Percentiles rank a stretch among this genome's conserved stretches.
phyloP scores from a whole-genome alignment of 2,329 filamentous ascomycete genomes.

The Talaromyces sp. region DNA sequence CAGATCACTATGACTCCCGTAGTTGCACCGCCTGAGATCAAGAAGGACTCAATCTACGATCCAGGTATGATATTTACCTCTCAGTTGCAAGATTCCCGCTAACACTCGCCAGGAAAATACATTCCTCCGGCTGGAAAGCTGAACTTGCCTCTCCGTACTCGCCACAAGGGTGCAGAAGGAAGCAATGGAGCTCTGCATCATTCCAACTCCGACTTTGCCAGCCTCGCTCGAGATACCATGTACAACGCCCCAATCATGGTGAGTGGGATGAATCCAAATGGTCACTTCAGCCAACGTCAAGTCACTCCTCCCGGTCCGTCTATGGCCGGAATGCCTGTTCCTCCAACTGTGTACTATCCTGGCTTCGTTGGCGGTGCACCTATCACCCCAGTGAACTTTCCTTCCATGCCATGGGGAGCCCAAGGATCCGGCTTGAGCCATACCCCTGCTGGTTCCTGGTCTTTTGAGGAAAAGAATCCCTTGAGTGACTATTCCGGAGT shows the following conservation, averaged over 20 bases:
- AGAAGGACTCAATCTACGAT: slow-evolving; percentile 16
- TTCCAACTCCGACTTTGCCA: slow-evolving; percentile 27
- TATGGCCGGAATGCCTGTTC: slow-evolving; percentile 14
- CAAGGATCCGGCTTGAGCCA: slow-evolving; percentile 33
- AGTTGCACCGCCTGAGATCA: slow-evolving; percentile 10
- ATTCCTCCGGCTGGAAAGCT: slow-evolving; percentile 18
- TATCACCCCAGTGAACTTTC: slow-evolving; percentile 32
- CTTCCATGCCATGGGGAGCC: slow-evolving; percentile 39
- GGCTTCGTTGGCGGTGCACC: slow-evolving; percentile 32
- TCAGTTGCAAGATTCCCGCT: neutral
- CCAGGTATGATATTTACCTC: slow-evolving; percentile 7
- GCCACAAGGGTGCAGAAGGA: slow-evolving; percentile 11
- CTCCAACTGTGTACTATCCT: slow-evolving; percentile 39
- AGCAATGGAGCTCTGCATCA: slow-evolving; percentile 12
- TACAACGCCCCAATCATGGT: slow-evolving; percentile 26
- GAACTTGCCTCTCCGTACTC: slow-evolving; percentile 16
- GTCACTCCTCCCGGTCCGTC: slow-evolving; percentile 28
- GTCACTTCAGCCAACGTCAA: slow-evolving; percentile 30
- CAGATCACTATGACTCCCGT: slow-evolving; percentile 16
- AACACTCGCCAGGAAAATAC: slow-evolving; percentile 12
- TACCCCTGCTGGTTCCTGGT: slow-evolving; percentile 41
- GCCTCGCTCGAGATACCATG: slow-evolving; percentile 31
- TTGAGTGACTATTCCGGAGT: slow-evolving; percentile 64
- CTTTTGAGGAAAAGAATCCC: slow-evolving; percentile 45
- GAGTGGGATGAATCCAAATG: slow-evolving; percentile 28